Conservation (phyloP, 2,329 filamentous ascomycete species). For the Colletotrichum kahawae region DNA sequence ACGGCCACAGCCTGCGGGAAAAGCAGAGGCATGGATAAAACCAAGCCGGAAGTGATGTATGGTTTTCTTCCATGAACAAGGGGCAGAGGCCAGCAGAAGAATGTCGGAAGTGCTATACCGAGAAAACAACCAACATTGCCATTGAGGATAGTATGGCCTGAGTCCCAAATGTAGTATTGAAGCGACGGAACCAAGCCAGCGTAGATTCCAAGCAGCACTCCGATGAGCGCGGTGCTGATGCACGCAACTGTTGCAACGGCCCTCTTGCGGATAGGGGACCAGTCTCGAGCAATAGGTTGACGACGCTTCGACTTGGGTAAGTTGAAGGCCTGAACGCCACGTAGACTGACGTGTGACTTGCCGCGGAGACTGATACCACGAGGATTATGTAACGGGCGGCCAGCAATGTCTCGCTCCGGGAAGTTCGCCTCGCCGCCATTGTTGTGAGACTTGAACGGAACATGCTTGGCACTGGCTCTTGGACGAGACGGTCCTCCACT, state of each 20-base stretch:
- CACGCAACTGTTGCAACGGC: slow-evolving; percentile 73
- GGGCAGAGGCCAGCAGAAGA: slow-evolving; percentile 76
- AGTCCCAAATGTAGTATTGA: slow-evolving; percentile 76
- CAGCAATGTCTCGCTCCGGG: slow-evolving; percentile 28
- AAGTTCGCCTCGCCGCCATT: slow-evolving; percentile 26
- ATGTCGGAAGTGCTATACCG: slow-evolving; percentile 72
- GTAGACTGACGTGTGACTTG: slow-evolving; percentile 59
- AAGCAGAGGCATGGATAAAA: slow-evolving; percentile 73
- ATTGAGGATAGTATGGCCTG: slow-evolving; percentile 69
- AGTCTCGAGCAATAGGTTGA: slow-evolving; percentile 75
- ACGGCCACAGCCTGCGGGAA: slow-evolving; percentile 78
- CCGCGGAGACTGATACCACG: slow-evolving; percentile 51
- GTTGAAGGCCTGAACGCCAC: slow-evolving; percentile 54
- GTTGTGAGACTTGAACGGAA: background rate
- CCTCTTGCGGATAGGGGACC: slow-evolving; percentile 70
- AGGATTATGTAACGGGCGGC: slow-evolving; percentile 29
- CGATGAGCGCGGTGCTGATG: slow-evolving; percentile 73
- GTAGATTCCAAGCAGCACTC: slow-evolving; percentile 76
- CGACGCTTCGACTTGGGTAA: slow-evolving; percentile 60
- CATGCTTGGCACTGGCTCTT: slow-evolving; percentile 3
- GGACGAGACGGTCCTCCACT: slow-evolving; percentile 22
- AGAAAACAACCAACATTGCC: slow-evolving; percentile 78
- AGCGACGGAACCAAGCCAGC: slow-evolving; percentile 80
- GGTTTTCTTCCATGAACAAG: slow-evolving; percentile 79
- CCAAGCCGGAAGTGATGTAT: slow-evolving; percentile 73